Base-by-base conservation (phyloP, 768 basidiomycete species). In the Podaxis mareebaensis region DNA sequence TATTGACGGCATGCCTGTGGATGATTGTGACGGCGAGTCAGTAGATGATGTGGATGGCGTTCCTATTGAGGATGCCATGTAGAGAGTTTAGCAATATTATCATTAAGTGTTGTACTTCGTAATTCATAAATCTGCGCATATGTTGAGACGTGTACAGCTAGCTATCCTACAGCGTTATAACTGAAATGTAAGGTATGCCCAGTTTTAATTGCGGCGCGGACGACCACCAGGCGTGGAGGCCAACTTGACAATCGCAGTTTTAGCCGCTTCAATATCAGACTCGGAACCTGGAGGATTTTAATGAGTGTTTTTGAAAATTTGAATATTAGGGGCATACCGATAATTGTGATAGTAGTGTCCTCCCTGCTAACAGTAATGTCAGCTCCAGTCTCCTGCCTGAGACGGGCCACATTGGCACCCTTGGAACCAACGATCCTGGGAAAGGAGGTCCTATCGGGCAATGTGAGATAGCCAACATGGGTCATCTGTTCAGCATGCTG, bases 361-460 rank as follows among this genome's bases (percentile, higher is more conserved):
- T 95, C 95, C 66, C 92, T 87, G 74, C 93, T 87, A 60, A 98
- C 93, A 48, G 86, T 92, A 69, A 98, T 95, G 71, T 96, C 94
- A 60, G 95, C 91, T 46, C 93, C 92, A 58, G 92, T 96, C 76
- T 95, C 94, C 57, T 84, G 84, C 60, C 95, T 87, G 58, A 98
- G 83, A 54, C 95, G 90, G 58, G 90, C 83, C 56, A 98, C 92
- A 68, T 94, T 98, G 28, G 93, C 80, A 58, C 95, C 95, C 77
- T 96, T 96, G 11, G 90, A 78, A 42, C 96, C 96, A 65, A 98
- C 94, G 68, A 98, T 96, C 67, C 93, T 83, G 13, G 96, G 95
- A 86, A 98, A 98, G 38, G 84, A 83, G 39, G 89, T 85, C 66
- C 94, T 88, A 72, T 95, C 91, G 44, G 86, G 78, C 46, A 96